Conservation (phyloP, 2,329 filamentous ascomycete species). For the Penicillium hesseltinei region DNA sequence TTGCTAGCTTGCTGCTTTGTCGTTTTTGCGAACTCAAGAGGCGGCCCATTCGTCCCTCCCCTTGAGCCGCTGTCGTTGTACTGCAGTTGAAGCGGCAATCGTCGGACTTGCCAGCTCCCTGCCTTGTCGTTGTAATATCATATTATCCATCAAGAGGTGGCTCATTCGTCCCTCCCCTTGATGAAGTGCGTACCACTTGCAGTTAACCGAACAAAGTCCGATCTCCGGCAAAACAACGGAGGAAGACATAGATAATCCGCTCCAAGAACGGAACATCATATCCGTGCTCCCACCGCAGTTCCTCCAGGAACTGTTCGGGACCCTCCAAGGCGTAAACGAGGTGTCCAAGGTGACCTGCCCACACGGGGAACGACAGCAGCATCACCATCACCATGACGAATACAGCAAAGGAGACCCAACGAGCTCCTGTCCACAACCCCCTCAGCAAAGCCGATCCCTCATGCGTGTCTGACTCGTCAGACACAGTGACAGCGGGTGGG, state of each 20-base stretch:
- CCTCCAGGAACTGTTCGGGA: background rate
- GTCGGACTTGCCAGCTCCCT: background rate
- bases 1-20: background rate
- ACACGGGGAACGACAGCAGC: background rate
- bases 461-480: background rate
- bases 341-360: background rate
- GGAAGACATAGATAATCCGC: background rate
- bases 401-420: background rate
- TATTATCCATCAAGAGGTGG: background rate
- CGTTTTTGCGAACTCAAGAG: background rate
- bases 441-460: background rate
- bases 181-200: background rate
- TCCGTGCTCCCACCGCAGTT: slow-evolving; percentile 3
- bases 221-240: slow-evolving; percentile 5
- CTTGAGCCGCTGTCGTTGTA: background rate
- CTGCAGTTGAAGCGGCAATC: background rate
- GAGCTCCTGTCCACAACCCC: background rate
- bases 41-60: slow-evolving; percentile 3
- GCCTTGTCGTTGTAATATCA: background rate
- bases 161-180: slow-evolving; percentile 7
- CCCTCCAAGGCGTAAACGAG: background rate
- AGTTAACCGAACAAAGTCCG: background rate
- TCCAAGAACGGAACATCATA: background rate
- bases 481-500: background rate
- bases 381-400: background rate